phyloP scores from a whole-genome alignment of 768 basidiomycete genomes.

The Leucosporidium scottii region DNA sequence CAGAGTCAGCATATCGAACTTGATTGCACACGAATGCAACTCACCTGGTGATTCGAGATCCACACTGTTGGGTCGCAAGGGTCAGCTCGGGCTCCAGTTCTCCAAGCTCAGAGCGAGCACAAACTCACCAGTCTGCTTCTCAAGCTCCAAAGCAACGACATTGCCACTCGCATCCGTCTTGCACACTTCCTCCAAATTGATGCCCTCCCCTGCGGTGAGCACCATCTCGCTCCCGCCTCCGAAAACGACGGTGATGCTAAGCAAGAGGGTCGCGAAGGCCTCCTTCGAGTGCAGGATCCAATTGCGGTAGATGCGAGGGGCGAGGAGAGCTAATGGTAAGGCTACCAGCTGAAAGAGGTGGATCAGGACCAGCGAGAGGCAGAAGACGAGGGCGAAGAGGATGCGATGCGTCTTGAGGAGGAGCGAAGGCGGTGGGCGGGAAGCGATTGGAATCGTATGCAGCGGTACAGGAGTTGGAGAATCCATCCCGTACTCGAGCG shows the following conservation, averaged over 20 bases:
- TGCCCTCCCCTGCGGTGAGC: constrained; percentile 47
- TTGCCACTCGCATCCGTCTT: constrained; percentile 49
- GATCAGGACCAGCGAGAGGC: background rate
- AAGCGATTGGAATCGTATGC: too few relatives aligned
- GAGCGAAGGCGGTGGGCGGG: too few relatives aligned
- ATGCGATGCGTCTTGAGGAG: too few relatives aligned
- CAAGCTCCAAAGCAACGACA: constrained; percentile 59
- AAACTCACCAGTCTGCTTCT: constrained; percentile 52
- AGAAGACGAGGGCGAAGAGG: background rate
- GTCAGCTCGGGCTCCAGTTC: too few relatives aligned
- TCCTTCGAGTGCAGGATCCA: constrained; percentile 17
- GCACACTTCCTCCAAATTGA: constrained; percentile 11
- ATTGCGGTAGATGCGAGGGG: background rate
- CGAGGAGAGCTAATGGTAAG: too few relatives aligned
- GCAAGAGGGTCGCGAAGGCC: constrained; percentile 38
- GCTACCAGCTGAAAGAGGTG: background rate
- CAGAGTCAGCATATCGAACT: background rate
- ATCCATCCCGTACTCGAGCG: too few relatives aligned
- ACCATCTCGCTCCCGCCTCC: constrained; percentile 61
- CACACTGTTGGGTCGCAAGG: constrained; percentile 47
- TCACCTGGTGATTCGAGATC: constrained; percentile 88
- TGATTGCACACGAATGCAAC: constrained; percentile 59
- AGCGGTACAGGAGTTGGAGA: too few relatives aligned
- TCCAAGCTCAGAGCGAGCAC: background rate
- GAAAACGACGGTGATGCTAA: constrained; percentile 73